phyloP scores from a whole-genome alignment of 495 filamentous ascomycete species.

The Penicillium herquei region DNA sequence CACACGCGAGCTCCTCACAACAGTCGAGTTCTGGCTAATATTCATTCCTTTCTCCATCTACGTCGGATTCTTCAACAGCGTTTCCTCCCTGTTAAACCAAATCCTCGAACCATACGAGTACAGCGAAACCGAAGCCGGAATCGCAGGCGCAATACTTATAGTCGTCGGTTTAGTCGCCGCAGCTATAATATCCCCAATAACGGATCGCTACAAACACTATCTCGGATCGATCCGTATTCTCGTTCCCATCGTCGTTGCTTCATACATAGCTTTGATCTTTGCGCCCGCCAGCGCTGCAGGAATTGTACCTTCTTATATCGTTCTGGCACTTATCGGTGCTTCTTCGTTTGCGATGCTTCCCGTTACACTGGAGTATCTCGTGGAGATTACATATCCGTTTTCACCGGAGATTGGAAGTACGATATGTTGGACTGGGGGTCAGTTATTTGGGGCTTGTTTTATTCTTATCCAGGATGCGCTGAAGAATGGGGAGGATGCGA shows the following conservation, averaged over 20 bases:
- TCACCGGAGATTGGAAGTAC: constrained; percentile 83
- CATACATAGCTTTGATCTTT: constrained; percentile 78
- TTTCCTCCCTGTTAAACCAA: constrained; percentile 87
- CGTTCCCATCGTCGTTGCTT: constrained; percentile 70
- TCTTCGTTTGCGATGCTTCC: constrained; percentile 79
- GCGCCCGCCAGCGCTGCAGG: constrained; percentile 68
- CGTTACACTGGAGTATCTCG: constrained; percentile 80
- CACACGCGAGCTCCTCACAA: constrained; percentile 43
- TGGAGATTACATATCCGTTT: constrained; percentile 82
- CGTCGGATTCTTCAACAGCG: constrained; percentile 89
- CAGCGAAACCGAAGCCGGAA: constrained; percentile 77
- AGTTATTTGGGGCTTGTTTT: constrained; percentile 71
- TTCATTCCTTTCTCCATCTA: constrained; percentile 76
- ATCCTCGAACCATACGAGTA: constrained; percentile 82
- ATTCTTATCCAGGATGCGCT: constrained; percentile 79
- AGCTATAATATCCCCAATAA: constrained; percentile 73
- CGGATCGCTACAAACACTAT: constrained; percentile 81
- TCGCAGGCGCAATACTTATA: constrained; percentile 88
- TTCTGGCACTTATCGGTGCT: constrained; percentile 70
- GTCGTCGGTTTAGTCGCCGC: constrained; percentile 76
- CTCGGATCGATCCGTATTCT: constrained; percentile 70
- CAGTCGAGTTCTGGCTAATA: constrained; percentile 74
- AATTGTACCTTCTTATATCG: constrained; percentile 64
- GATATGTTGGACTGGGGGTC: constrained; percentile 78
- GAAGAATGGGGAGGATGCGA: constrained; percentile 54